Percentiles rank a stretch among this genome's conserved stretches.
These are phyloP conservation scores for Hericium alpestre DNA, from an alignment of 768 basidiomycete genomes.

Conservation along the genomic window DNA sequence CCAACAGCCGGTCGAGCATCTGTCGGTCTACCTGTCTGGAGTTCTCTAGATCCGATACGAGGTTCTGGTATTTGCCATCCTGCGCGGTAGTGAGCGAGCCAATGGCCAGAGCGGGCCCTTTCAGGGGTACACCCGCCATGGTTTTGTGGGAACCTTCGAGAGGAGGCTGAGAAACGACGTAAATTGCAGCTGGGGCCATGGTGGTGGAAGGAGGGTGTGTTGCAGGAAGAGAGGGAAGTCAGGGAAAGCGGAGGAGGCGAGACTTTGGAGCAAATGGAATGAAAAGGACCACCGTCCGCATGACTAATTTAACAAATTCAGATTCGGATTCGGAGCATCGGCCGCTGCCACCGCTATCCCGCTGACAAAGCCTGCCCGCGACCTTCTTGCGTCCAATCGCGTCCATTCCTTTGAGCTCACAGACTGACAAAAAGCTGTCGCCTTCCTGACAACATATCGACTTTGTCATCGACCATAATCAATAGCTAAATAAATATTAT, in stretches of 20 bases:
- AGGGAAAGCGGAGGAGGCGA: background rate
- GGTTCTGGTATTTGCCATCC: conserved; percentile 67
- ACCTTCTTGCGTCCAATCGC: too few species aligned
- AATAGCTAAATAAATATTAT: too few species aligned
- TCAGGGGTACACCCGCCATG: conserved; percentile 16
- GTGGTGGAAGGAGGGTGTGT: background rate
- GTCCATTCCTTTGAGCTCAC: too few species aligned
- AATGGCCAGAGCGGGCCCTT: conserved; percentile 56
- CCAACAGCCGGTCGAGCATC: conserved; percentile 73
- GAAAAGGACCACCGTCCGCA: background rate
- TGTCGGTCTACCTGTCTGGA: conserved; percentile 59
- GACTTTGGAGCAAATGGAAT: background rate
- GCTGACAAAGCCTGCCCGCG: background rate
- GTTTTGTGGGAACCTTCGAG: conserved; percentile 9
- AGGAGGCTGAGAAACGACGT: conserved; percentile 7
- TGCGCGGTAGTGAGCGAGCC: conserved; percentile 71
- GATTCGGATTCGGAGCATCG: background rate
- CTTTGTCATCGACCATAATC: too few species aligned
- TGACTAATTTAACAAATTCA: background rate
- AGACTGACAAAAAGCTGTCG: too few species aligned
- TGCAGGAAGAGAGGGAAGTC: background rate
- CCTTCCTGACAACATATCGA: too few species aligned
- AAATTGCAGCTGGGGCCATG: conserved; percentile 60
- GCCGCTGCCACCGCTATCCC: background rate
- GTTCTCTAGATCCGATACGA: conserved; percentile 50